Evolutionary conservation across 371 early-diverging fungal genomes (phyloP), one percentile per base, ranked within the genome.

Genomic region (Apophysomyces ossiformis): DNA sequence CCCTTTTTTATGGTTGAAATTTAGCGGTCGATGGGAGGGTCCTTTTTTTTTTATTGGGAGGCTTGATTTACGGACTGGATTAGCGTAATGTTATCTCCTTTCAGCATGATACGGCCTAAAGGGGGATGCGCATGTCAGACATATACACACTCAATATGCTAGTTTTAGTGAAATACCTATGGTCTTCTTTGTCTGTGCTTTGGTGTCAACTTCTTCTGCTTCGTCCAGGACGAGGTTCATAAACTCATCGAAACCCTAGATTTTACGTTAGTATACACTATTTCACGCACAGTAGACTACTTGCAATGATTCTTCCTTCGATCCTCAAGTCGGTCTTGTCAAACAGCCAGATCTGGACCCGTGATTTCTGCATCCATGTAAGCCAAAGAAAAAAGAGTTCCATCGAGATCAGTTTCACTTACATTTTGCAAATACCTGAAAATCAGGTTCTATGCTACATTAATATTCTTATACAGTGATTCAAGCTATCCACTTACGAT

Each of bases 211-310:
- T 75, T 97, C 98, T 61, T 85, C 92, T 21, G 95, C 95, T 32
- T 93, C 87, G 59, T 95, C 98, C 69, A 97, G 75, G 12, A 96
- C 96, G 70, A 97, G 76, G 74, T 93, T 96, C 97, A 97, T 96
- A 72, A 97, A 97, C 77, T 97, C 98, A 76, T 97, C 98, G 74
- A 97, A 97, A 44, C 98, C 97, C 96, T 96, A 80, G 5, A 60
- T 32, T 26, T 5, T 26, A 21, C 11, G 36, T 41, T 15, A 44
- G 18, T 12, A 44, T n/a, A 36, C 37, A 38, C 45, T 38, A 16
- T 56, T 18, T 16, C 12, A 56, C 11, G 11, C 2, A 35, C 13
- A 39, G 11, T 57, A 32, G 36, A 9, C 8, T 50, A 68, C 90
- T 71, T 82, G 90, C 94, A 82, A 95, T 90, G 73, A 97, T 94